Evolutionary conservation across 768 basidiomycete genomes (phyloP).

Genomic region (Boletus sp.): DNA sequence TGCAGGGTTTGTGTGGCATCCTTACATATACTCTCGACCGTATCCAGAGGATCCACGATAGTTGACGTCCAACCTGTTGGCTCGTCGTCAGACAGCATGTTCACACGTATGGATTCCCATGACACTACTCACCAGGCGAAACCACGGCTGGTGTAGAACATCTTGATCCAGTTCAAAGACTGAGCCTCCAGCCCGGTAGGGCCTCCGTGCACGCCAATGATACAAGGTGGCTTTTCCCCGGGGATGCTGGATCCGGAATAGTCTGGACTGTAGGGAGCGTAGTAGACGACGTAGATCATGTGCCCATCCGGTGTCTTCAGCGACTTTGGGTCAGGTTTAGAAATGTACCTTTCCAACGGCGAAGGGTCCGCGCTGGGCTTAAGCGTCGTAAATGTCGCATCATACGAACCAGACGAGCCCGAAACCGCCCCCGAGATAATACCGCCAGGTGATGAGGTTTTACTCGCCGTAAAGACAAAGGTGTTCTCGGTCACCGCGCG

Average conservation of each 20-base stretch:
- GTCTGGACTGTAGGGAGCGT: conserved; percentile 57
- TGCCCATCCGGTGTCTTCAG: conserved; percentile 9
- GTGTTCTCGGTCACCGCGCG: not conserved
- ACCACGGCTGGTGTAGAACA: conserved; percentile 66
- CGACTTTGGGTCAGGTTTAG: conserved; percentile 3
- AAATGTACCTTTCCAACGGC: conserved; percentile 5
- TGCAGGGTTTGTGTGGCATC: not conserved
- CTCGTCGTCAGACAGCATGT: conserved; percentile 3
- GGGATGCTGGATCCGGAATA: conserved; percentile 40
- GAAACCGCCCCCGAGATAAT: conserved; percentile 8
- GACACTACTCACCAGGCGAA: conserved; percentile 53
- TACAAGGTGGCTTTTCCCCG: conserved; percentile 61
- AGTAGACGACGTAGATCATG: conserved; percentile 53
- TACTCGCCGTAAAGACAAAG: conserved; percentile 12
- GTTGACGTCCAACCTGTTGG: conserved; percentile 62
- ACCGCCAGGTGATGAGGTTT: conserved; percentile 1
- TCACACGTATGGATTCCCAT: not conserved
- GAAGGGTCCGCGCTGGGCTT: conserved; percentile 14
- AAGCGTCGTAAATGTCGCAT: not conserved
- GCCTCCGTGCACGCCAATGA: conserved; percentile 66
- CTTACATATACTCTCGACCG: conserved; percentile 59
- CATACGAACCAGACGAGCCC: conserved; percentile 9
- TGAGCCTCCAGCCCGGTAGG: conserved; percentile 51
- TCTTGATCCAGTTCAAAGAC: conserved; percentile 48
- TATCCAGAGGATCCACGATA: conserved; percentile 73